phyloP scores from a whole-genome alignment of 305 asterid species.

The Vinca major region DNA sequence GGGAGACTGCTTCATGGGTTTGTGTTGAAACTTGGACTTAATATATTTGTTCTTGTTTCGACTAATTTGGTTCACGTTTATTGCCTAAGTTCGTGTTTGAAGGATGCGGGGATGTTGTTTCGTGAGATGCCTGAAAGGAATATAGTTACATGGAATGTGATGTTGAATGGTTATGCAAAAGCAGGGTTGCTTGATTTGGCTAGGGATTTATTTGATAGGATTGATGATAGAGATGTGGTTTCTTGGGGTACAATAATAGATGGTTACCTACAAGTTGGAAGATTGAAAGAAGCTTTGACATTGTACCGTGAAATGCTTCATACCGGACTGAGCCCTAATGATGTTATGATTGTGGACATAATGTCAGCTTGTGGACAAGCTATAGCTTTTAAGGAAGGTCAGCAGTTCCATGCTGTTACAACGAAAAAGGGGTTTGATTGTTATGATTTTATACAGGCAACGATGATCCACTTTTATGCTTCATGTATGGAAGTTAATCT shows the following conservation, averaged over 20 bases:
- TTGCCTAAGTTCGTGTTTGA: slow-evolving; percentile 30
- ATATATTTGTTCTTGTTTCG: slow-evolving; percentile 38
- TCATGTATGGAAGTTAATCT: slow-evolving; percentile 39
- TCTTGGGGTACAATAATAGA: slow-evolving; percentile 90
- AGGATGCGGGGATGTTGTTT: slow-evolving; percentile 47
- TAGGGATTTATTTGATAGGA: slow-evolving; percentile 46
- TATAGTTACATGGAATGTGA: slow-evolving; percentile 82
- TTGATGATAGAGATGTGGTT: slow-evolving; percentile 59
- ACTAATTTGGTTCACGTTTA: slow-evolving; percentile 70
- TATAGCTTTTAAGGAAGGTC: slow-evolving; percentile 43
- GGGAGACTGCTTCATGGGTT: slow-evolving; percentile 61
- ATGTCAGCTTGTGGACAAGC: slow-evolving; percentile 57
- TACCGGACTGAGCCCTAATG: slow-evolving; percentile 53
- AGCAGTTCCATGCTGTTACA: slow-evolving; percentile 57
- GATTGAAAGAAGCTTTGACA: slow-evolving; percentile 48
- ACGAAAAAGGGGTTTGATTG: slow-evolving; percentile 44
- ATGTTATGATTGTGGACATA: slow-evolving; percentile 69
- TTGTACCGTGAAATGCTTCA: slow-evolving; percentile 50
- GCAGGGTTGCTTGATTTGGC: slow-evolving; percentile 44
- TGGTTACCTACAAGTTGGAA: slow-evolving; percentile 53
- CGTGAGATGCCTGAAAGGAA: slow-evolving; percentile 47
- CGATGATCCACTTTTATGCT: slow-evolving; percentile 69
- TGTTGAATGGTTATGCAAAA: slow-evolving; percentile 86
- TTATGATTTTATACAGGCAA: slow-evolving; percentile 59
- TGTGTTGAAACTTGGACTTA: slow-evolving; percentile 60